Conservation (phyloP, 2,329 filamentous ascomycete species). For the Thielaviopsis punctulata region DNA sequence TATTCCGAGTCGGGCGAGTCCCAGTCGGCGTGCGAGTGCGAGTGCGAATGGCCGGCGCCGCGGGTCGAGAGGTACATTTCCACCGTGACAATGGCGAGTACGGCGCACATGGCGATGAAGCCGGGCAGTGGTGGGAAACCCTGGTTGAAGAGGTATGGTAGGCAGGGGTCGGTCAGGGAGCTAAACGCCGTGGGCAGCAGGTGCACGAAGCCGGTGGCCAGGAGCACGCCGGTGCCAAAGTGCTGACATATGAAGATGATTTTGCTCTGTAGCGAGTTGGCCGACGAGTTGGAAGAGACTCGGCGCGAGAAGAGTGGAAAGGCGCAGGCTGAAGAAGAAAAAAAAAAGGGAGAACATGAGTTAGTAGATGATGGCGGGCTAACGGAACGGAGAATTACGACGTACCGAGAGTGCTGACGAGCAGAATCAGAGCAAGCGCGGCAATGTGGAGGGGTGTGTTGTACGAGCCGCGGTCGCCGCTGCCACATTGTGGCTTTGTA, state of each 20-base stretch:
- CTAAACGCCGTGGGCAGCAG: slow-evolving; percentile 50
- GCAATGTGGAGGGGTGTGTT: slow-evolving; percentile 51
- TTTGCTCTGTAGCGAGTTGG: slow-evolving; percentile 25
- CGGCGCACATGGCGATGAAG: slow-evolving; percentile 63
- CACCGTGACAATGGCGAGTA: slow-evolving; percentile 66
- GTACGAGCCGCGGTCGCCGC: slow-evolving; percentile 34
- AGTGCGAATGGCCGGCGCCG: slow-evolving; percentile 44
- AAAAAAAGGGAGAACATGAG: background rate
- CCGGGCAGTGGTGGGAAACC: slow-evolving; percentile 68
- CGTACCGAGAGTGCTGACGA: slow-evolving; percentile 40
- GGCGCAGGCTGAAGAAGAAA: slow-evolving; percentile 35
- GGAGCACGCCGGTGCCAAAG: slow-evolving; percentile 69
- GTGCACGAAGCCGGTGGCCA: slow-evolving; percentile 74
- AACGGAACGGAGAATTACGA: background rate
- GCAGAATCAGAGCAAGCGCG: slow-evolving; percentile 48
- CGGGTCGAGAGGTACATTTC: slow-evolving; percentile 77
- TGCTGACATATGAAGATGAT: slow-evolving; percentile 54
- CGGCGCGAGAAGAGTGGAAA: slow-evolving; percentile 49
- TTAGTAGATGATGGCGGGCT: background rate
- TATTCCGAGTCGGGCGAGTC: slow-evolving; percentile 25
- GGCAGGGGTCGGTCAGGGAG: slow-evolving; percentile 50
- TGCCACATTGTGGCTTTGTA: slow-evolving; percentile 34
- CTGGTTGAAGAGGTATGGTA: slow-evolving; percentile 62
- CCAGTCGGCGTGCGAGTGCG: slow-evolving; percentile 32
- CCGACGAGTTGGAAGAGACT: slow-evolving; percentile 16